These are phyloP conservation scores for Opeltia flavorubescens DNA, from an alignment of 495 filamentous ascomycete genomes.

Conservation along the genomic window DNA sequence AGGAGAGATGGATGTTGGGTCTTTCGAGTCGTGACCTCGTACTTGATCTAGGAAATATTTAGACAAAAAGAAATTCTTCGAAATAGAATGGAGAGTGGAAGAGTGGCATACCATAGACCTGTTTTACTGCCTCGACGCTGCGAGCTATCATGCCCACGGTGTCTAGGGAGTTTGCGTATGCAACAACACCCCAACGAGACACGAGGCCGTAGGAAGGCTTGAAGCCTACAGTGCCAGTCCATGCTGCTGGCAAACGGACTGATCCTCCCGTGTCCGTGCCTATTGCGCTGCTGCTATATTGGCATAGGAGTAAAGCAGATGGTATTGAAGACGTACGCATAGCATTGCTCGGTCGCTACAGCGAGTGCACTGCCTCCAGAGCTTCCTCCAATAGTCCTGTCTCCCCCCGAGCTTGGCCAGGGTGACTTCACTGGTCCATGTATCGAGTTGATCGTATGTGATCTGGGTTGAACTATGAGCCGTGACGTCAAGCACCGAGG, in stretches of 20 bases:
- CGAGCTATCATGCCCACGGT: constrained; percentile 72
- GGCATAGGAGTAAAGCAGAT: not conserved
- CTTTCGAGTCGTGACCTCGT: constrained; percentile 50
- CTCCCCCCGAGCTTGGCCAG: constrained; percentile 14
- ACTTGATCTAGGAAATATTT: constrained; percentile 25
- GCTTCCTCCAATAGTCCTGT: constrained; percentile 70
- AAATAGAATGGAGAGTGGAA: not conserved
- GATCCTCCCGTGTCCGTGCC: constrained; percentile 95
- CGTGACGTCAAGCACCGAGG: not conserved
- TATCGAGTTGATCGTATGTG: constrained; percentile 62
- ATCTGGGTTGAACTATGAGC: constrained; percentile 21
- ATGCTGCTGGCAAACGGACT: constrained; percentile 82
- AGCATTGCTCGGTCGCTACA: constrained; percentile 55
- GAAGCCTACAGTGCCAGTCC: constrained; percentile 75
- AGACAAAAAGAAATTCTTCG: not conserved
- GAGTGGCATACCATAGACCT: constrained; percentile 37
- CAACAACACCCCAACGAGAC: constrained; percentile 79
- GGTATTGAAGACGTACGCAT: constrained; percentile 33
- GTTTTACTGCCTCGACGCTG: constrained; percentile 30
- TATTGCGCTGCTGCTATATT: constrained; percentile 41
- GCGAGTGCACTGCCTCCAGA: constrained; percentile 90
- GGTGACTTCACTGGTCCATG: constrained; percentile 52
- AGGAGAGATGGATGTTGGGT: constrained; percentile 59
- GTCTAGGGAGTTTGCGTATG: constrained; percentile 91
- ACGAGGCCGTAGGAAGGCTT: constrained; percentile 83